phyloP scores from a whole-genome alignment of 129 eudicot genomes.

The Helianthus annuus region DNA sequence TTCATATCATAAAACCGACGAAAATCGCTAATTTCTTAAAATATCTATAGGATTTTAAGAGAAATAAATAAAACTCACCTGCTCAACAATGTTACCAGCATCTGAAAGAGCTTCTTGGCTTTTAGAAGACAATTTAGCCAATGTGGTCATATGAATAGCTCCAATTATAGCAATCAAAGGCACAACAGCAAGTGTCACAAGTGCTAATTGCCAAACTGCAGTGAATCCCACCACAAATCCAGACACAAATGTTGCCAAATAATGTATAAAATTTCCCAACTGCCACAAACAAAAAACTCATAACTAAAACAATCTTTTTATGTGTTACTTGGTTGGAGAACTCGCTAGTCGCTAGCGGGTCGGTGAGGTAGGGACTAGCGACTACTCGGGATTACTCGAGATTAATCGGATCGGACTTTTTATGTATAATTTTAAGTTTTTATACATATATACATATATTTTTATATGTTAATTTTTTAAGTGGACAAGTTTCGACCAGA shows the following conservation, averaged over 20 bases:
- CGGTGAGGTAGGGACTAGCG: no score
- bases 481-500: no score
- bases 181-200: conserved; percentile 94
- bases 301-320: conserved; percentile 1
- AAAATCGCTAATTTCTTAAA: conserved; percentile 6
- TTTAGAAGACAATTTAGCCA: conserved; percentile 75
- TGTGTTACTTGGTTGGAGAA: no score
- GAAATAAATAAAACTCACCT: conserved; percentile 46
- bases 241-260: conserved; percentile 93
- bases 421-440: no score
- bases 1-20: not conserved
- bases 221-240: conserved; percentile 99
- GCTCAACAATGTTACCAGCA: conserved; percentile 97
- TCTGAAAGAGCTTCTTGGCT: conserved; percentile 93
- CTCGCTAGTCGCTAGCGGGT: no score
- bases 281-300: conserved; percentile 36
- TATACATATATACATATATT: no score
- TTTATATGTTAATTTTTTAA: no score
- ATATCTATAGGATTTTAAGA: not conserved
- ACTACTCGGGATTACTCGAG: no score
- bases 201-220: conserved; percentile 96
- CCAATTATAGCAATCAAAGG: conserved; percentile 94
- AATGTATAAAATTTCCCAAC: conserved; percentile 97
- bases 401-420: no score
- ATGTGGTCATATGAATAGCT: conserved; percentile 73